Conservation (phyloP, 75 land plant genomes). For the Selaginella tamariscina region DNA sequence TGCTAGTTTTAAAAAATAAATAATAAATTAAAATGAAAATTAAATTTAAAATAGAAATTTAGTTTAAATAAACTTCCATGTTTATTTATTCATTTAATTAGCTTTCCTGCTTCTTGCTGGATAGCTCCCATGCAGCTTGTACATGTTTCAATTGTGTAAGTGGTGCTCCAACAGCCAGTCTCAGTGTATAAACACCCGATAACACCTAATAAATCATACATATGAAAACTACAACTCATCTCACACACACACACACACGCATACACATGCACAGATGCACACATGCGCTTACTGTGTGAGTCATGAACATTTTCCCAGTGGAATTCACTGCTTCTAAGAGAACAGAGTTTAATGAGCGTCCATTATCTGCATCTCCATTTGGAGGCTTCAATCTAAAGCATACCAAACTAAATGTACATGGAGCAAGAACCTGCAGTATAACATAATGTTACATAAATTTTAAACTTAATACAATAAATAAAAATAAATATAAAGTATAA, state of each 20-base stretch:
- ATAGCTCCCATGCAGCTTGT: conserved; percentile 51
- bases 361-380: conserved; percentile 25
- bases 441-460: background rate
- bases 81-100: too few relatives aligned
- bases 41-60: too few relatives aligned
- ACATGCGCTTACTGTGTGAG: conserved; percentile 48
- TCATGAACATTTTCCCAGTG: conserved; percentile 48
- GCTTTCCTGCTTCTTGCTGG: conserved; percentile 49
- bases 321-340: conserved; percentile 53
- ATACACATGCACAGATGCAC: background rate
- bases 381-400: conserved; percentile 61
- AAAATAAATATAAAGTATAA: conserved; percentile 6
- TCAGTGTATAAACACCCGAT: conserved; percentile 41
- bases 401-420: conserved; percentile 57
- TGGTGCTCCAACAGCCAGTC: conserved; percentile 60
- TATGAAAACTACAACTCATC: background rate
- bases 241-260: background rate
- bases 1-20: too few relatives aligned
- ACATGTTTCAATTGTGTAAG: conserved; percentile 55
- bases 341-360: conserved; percentile 41
- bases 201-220: conserved; percentile 37
- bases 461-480: background rate
- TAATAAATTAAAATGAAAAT: too few relatives aligned
- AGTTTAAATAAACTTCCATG: too few relatives aligned
- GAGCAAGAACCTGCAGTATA: conserved; percentile 40